Conservation (phyloP, 768 basidiomycete genomes). For the Mycena crocata region DNA sequence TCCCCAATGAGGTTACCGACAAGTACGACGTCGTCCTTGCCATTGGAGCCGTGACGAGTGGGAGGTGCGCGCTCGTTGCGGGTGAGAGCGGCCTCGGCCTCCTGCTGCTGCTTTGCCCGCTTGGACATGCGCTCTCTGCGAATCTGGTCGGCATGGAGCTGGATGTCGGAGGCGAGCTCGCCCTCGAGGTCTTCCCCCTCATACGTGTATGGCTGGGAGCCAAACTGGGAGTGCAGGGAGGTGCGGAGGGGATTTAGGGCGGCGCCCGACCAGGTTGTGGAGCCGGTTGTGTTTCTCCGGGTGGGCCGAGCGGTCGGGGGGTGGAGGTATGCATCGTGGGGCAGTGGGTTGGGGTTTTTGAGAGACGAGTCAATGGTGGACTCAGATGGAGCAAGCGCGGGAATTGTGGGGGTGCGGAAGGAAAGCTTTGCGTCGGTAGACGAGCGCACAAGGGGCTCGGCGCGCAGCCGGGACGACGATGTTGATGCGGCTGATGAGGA, state of each 20-base stretch:
- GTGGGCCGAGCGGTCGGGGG: conserved; percentile 61
- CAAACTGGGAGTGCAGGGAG: conserved; percentile 48
- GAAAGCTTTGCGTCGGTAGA: conserved; percentile 64
- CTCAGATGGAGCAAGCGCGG: conserved; percentile 21
- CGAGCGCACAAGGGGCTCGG: conserved; percentile 55
- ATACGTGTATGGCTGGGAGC: conserved; percentile 41
- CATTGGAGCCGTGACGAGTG: conserved; percentile 19
- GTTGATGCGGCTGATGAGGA: conserved; percentile 28
- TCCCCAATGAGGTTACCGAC: conserved; percentile 95
- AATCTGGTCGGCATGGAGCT: conserved; percentile 90
- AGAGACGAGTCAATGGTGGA: conserved; percentile 33
- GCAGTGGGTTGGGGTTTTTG: conserved; percentile 38
- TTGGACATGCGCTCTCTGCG: conserved; percentile 81
- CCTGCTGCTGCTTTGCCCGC: conserved; percentile 73
- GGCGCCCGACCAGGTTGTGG: conserved; percentile 44
- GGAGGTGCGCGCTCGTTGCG: conserved; percentile 34
- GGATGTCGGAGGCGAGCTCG: conserved; percentile 83
- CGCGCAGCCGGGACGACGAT: conserved; percentile 39
- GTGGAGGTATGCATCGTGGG: conserved; percentile 62
- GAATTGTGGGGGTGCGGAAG: conserved; percentile 40
- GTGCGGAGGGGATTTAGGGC: conserved; percentile 36
- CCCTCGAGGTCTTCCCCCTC: conserved; percentile 57
- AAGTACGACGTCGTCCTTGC: conserved; percentile 31
- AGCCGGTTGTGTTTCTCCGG: conserved; percentile 81
- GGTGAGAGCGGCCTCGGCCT: conserved; percentile 70